Conservation (phyloP, 2,329 filamentous ascomycete genomes). For the Escovopsis sp. region DNA sequence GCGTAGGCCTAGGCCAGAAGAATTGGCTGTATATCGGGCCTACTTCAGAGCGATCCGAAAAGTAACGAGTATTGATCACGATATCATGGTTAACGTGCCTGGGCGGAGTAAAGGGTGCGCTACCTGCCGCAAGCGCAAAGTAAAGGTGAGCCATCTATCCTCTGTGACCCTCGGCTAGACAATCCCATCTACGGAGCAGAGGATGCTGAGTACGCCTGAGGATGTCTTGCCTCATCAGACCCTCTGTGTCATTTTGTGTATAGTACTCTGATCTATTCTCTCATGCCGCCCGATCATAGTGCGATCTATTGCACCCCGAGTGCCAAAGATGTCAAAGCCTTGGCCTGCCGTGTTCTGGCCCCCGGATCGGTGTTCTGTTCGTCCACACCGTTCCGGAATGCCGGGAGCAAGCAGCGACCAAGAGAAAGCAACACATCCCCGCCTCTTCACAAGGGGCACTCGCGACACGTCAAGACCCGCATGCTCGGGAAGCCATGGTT, state of each 20-base stretch:
- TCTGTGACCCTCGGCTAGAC: too few relatives aligned
- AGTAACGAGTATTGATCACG: too few relatives aligned
- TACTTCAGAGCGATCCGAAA: too few relatives aligned
- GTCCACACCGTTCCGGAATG: slow-evolving; percentile 1
- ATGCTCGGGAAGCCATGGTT: not conserved
- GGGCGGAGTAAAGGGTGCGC: slow-evolving; percentile 8
- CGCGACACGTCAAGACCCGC: not conserved
- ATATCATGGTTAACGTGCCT: slow-evolving; percentile 7
- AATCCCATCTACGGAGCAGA: too few relatives aligned
- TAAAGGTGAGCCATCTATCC: slow-evolving; percentile 6
- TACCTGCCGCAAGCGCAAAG: slow-evolving; percentile 5
- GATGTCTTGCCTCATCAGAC: too few relatives aligned
- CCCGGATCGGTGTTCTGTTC: slow-evolving; percentile 6
- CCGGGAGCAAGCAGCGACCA: not conserved
- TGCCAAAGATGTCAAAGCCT: slow-evolving; percentile 4
- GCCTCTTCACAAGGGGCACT: not conserved
- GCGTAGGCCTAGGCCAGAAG: too few relatives aligned
- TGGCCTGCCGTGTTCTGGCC: slow-evolving; percentile 4
- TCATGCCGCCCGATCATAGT: slow-evolving; percentile 1
- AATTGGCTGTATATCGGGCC: too few relatives aligned
- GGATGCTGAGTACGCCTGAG: too few relatives aligned
- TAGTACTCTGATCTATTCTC: not conserved
- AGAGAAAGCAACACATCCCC: not conserved
- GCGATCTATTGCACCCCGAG: slow-evolving; percentile 5
- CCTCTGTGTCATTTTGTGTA: too few relatives aligned